Evolutionary conservation across 257 asterid species (phyloP).

Genomic region (Ilex asprella): DNA sequence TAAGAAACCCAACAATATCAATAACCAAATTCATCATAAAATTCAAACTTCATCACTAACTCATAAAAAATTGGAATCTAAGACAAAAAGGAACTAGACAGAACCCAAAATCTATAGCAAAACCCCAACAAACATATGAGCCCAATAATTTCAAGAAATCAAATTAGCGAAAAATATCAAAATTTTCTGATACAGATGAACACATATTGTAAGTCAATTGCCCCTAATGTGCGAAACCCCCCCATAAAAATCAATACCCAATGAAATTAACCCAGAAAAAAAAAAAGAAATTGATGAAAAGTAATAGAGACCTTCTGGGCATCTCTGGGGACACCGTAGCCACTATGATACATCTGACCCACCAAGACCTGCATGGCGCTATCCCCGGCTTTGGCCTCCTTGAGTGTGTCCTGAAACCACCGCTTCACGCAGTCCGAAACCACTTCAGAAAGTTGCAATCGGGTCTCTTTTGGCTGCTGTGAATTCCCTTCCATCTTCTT

Average conservation of each 20-base stretch:
- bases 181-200: not conserved
- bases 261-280: not conserved
- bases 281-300: not conserved
- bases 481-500: constrained; percentile 51
- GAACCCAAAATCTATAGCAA: too few relatives aligned
- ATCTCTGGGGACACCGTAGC: constrained; percentile 71
- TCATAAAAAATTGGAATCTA: too few relatives aligned
- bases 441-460: constrained; percentile 69
- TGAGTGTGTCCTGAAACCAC: constrained; percentile 88
- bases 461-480: constrained; percentile 31
- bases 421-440: constrained; percentile 81
- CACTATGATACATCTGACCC: constrained; percentile 93
- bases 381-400: constrained; percentile 90
- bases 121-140: too few relatives aligned
- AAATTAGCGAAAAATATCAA: too few relatives aligned
- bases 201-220: not conserved
- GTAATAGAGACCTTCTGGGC: constrained; percentile 48
- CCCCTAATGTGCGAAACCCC: not conserved
- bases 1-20: too few relatives aligned
- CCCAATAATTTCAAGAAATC: too few relatives aligned
- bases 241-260: not conserved
- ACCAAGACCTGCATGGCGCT: constrained; percentile 85
- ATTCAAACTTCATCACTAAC: too few relatives aligned
- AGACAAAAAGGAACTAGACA: too few relatives aligned
- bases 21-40: too few relatives aligned